Evolutionary conservation across 1,284 basidiomycete species (phyloP), one percentile per base, ranked within the genome.

Genomic region (Ganoderma multipileum): DNA sequence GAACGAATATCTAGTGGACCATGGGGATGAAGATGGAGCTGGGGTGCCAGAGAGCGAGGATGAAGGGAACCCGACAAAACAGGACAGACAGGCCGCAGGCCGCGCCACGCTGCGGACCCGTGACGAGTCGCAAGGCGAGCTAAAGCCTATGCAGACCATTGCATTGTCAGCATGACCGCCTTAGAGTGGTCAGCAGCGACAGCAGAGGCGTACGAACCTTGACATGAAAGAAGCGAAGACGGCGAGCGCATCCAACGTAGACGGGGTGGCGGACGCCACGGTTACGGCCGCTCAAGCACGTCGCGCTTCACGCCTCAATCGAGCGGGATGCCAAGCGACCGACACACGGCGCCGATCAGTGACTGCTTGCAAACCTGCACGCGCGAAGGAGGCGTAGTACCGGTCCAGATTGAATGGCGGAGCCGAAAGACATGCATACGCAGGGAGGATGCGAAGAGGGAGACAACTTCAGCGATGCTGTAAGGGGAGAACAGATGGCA

Each of bases 321-420:
- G 7, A 44, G 55, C 23, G 61, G 61, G 61, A 62, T 54, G 26
- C 68, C 70, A 14, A 71, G 61, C 68, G 42, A 64, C 36, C 61
- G 65, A 58, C 70, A 71, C 0, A 67, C 38, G 0, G 65, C 23
- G 5, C 63, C 63, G 33, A 71, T 66, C 58, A 71, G 61, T 67
- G 71, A 65, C 67, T 61, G 67, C 52, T 60, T 61, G 64, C 73
- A 74, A 74, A 63, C 63, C 73, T 74, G 66, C 28, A 16, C 42
- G 20, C 39, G 54, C 3, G 41, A 16, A 18, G 16, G 38, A 11
- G 50, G n/a, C n/a, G n/a, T n/a, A 30, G n/a, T 23, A 20, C 16
- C 16, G 11, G 2, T 41, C 30, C 6, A 20, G 12, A 14, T 39
- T 39, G 38, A 9, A 39, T 39, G 38, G 36, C 8, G 12, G 38